These are phyloP conservation scores for Dactylellina sp. DNA, from an alignment of 2,329 filamentous ascomycete species.

Conservation along the genomic window DNA sequence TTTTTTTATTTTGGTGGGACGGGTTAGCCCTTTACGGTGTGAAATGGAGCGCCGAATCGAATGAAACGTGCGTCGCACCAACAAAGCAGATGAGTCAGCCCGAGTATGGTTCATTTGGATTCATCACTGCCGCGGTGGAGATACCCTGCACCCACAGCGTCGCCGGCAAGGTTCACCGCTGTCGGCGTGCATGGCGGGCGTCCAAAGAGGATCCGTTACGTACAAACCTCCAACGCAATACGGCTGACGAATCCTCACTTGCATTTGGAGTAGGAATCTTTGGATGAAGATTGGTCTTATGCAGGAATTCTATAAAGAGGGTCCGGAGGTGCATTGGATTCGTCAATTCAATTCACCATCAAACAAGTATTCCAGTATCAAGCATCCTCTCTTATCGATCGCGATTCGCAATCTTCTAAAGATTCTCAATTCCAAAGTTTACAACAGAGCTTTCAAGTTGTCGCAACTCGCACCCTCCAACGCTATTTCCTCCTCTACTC, in stretches of 20 bases:
- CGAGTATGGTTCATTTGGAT: conserved; percentile 5
- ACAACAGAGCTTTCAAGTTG: conserved; percentile 9
- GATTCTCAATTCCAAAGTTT: neutral
- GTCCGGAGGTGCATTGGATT: neutral
- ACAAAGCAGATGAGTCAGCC: conserved; percentile 37
- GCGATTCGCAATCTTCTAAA: conserved; percentile 9
- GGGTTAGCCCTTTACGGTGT: conserved; percentile 22
- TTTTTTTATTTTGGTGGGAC: conserved; percentile 13
- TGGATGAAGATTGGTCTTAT: conserved; percentile 3
- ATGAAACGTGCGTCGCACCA: conserved; percentile 1
- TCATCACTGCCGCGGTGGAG: too few species aligned
- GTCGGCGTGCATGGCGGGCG: conserved; percentile 23
- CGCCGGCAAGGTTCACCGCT: conserved; percentile 26
- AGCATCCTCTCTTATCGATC: conserved; percentile 19
- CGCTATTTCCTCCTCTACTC: neutral
- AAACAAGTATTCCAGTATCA: conserved; percentile 4
- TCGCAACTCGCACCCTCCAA: conserved; percentile 16
- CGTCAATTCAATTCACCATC: conserved; percentile 2
- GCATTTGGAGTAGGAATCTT: neutral
- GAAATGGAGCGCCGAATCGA: conserved; percentile 1
- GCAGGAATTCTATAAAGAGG: neutral
- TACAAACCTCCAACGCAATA: conserved; percentile 20
- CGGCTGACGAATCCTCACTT: conserved; percentile 10
- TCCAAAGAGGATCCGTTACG: conserved; percentile 12
- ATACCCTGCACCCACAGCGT: conserved; percentile 13